Percentiles rank a stretch among this genome's conserved stretches.
Conservation (phyloP, 331 rosid species). For the Acacia concinna region DNA sequence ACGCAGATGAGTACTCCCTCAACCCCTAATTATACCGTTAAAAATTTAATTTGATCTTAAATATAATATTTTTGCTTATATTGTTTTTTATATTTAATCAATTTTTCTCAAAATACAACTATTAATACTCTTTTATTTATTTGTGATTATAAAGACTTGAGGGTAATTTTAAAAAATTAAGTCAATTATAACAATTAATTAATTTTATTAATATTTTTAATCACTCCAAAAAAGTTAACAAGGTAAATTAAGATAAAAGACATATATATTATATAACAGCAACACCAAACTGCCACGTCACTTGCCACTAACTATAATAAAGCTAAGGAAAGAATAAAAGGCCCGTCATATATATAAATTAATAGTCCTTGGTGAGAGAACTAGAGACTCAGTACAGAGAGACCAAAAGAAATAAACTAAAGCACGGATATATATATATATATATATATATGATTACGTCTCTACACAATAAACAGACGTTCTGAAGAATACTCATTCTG, state of each 20-base stretch:
- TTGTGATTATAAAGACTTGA: no score
- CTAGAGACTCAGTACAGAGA: slow-evolving; percentile 13
- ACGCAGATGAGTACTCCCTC: background rate
- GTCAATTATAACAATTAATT: no score
- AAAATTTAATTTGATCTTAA: no score
- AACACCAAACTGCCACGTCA: slow-evolving; percentile 17
- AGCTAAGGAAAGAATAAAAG: slow-evolving; percentile 42
- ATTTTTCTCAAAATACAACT: no score
- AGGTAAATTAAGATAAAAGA: no score
- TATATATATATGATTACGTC: slow-evolving; percentile 2
- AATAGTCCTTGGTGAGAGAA: slow-evolving; percentile 25
- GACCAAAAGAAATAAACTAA: background rate
- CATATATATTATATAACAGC: background rate
- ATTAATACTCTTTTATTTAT: no score
- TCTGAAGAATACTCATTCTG: slow-evolving; percentile 41
- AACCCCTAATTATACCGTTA: no score
- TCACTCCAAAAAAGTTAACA: no score
- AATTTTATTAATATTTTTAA: no score
- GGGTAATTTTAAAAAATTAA: no score
- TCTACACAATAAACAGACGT: slow-evolving; percentile 35
- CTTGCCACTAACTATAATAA: background rate
- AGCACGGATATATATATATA: background rate
- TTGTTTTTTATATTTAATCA: no score
- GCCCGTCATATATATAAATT: slow-evolving; percentile 21
- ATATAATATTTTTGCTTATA: no score